Evolutionary conservation across 768 basidiomycete species (phyloP).

Genomic region (Strobilomyces dryophilus): DNA sequence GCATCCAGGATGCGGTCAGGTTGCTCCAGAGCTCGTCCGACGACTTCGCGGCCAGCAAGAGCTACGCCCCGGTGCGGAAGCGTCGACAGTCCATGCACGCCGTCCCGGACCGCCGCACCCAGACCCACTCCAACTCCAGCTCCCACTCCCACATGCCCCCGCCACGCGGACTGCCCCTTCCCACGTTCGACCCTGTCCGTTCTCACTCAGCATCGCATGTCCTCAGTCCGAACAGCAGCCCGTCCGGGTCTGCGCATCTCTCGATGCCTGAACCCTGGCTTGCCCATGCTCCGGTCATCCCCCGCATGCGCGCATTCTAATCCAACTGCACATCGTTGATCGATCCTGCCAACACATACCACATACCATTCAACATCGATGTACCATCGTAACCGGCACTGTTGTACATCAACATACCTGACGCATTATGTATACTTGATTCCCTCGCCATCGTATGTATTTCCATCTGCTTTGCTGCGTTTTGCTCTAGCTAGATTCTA

Average conservation of each 20-base stretch:
- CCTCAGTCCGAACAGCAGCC: conserved; percentile 10
- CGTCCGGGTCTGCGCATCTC: background rate
- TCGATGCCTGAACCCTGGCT: conserved; percentile 28
- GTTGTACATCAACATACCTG: conserved; percentile 7
- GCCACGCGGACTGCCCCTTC: background rate
- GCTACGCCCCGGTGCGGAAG: background rate
- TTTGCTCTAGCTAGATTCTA: conserved; percentile 4
- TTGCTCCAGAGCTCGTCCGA: conserved; percentile 19
- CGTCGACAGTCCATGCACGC: conserved; percentile 13
- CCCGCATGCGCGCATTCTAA: conserved; percentile 12
- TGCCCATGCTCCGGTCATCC: background rate
- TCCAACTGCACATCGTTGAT: conserved; percentile 7
- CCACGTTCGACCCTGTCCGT: conserved; percentile 1
- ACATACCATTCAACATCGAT: conserved; percentile 2
- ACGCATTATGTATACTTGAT: conserved; percentile 10
- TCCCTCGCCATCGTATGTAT: background rate
- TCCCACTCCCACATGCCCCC: conserved; percentile 1
- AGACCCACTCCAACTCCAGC: too few species aligned
- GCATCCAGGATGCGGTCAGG: conserved; percentile 53
- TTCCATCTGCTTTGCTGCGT: background rate
- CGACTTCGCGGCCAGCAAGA: conserved; percentile 6
- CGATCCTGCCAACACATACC: background rate
- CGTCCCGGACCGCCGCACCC: background rate
- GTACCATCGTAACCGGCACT: conserved; percentile 6
- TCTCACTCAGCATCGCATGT: conserved; percentile 1